Conservation (phyloP, 371 early-diverging fungal genomes). For the Lichtheimia corymbifera region DNA sequence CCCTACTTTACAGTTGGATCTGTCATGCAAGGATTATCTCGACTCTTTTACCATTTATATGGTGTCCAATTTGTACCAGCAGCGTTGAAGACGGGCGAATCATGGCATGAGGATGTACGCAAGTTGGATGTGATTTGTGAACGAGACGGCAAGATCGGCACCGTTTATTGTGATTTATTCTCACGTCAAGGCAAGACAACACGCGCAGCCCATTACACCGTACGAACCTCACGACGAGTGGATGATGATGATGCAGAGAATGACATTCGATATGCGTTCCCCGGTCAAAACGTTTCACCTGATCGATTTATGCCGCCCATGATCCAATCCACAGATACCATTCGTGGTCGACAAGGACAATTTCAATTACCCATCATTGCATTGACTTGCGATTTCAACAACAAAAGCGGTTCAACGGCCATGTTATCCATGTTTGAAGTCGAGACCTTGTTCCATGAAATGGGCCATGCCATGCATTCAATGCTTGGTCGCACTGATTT, state of each 20-base stretch:
- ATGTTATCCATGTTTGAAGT: slow-evolving; percentile 74
- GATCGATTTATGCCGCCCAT: slow-evolving; percentile 30
- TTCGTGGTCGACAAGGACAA: slow-evolving; percentile 47
- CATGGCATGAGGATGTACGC: slow-evolving; percentile 89
- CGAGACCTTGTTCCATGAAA: slow-evolving; percentile 97
- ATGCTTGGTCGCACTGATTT: slow-evolving; percentile 93
- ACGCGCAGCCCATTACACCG: slow-evolving; percentile 94
- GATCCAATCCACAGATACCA: slow-evolving; percentile 19
- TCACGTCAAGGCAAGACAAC: slow-evolving; percentile 74
- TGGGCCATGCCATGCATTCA: slow-evolving; percentile 98
- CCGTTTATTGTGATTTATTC: slow-evolving; percentile 93
- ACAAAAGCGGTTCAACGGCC: slow-evolving; percentile 19
- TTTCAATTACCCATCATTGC: slow-evolving; percentile 81
- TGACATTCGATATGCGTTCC: slow-evolving; percentile 46
- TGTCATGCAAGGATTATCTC: slow-evolving; percentile 84
- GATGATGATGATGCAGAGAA: slow-evolving; percentile 75
- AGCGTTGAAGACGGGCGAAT: slow-evolving; percentile 64
- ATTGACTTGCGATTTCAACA: slow-evolving; percentile 72
- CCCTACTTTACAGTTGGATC: slow-evolving; percentile 87
- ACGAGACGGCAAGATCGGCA: slow-evolving; percentile 78
- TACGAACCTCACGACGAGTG: slow-evolving; percentile 85
- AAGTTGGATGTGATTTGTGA: slow-evolving; percentile 89
- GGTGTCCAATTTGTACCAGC: slow-evolving; percentile 82
- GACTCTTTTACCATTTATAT: slow-evolving; percentile 79
- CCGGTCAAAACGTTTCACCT: slow-evolving; percentile 26